Conservation (phyloP, 345 rosid species). For the Diplotaxis tenuifolia region DNA sequence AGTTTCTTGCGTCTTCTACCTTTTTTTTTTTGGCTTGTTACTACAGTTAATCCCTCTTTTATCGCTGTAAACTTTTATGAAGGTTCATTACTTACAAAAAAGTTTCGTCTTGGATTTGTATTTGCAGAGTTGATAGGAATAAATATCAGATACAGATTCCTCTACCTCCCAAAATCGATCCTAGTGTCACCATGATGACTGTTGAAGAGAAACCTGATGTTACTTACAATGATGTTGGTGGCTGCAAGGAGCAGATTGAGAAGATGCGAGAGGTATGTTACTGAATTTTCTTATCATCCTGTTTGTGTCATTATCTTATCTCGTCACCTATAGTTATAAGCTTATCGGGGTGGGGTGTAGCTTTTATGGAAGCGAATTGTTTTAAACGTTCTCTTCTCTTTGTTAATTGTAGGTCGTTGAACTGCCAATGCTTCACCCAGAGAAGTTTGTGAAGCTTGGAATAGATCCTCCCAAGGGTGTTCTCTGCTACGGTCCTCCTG, state of each 20-base stretch:
- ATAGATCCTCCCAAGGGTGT: slow-evolving; percentile 99
- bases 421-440: slow-evolving; percentile 99
- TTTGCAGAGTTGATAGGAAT: slow-evolving; percentile 85
- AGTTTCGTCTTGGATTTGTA: neutral
- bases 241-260: slow-evolving; percentile 98
- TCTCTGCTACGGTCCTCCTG: slow-evolving; percentile 98
- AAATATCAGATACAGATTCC: slow-evolving; percentile 98
- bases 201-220: slow-evolving; percentile 99
- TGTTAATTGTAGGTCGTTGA: slow-evolving; percentile 69
- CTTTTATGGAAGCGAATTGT: neutral
- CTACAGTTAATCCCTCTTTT: too few relatives aligned
- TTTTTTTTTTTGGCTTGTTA: too few relatives aligned
- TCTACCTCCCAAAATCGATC: slow-evolving; percentile 97
- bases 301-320: neutral
- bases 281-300: neutral
- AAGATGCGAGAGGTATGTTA: slow-evolving; percentile 85
- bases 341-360: neutral
- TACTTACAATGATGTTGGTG: slow-evolving; percentile 95
- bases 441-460: slow-evolving; percentile 97
- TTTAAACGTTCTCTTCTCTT: neutral
- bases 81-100: too few relatives aligned
- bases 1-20: neutral
- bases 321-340: neutral
- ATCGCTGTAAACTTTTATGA: too few relatives aligned
- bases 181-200: slow-evolving; percentile 99